Percentiles rank a stretch among this genome's conserved stretches.
phyloP scores from a whole-genome alignment of 768 basidiomycete genomes.

The Royoungia palumana region DNA sequence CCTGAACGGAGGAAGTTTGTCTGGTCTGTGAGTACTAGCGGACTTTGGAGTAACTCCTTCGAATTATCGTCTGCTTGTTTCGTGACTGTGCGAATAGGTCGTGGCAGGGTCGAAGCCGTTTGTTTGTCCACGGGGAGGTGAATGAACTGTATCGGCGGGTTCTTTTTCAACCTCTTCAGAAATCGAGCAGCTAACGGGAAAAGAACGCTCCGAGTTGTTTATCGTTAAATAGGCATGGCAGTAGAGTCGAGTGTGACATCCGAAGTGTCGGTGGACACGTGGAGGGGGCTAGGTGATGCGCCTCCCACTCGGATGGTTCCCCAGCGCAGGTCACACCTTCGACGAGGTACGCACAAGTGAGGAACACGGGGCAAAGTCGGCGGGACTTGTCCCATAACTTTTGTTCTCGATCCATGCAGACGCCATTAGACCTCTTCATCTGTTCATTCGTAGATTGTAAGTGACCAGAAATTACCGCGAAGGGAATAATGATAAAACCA shows the following conservation, averaged over 20 bases:
- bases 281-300: too few relatives aligned
- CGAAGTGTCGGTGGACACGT: background rate
- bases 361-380: background rate
- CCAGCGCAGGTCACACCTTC: too few relatives aligned
- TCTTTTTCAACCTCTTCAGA: background rate
- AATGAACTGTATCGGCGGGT: background rate
- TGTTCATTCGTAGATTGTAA: too few relatives aligned
- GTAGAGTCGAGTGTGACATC: background rate
- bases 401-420: too few relatives aligned
- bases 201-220: background rate
- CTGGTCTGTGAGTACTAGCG: slow-evolving; percentile 56
- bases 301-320: too few relatives aligned
- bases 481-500: too few relatives aligned
- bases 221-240: background rate
- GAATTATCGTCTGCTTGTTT: background rate
- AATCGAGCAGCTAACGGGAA: background rate
- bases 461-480: too few relatives aligned
- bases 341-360: background rate
- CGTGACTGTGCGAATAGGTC: slow-evolving; percentile 2
- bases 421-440: too few relatives aligned
- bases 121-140: background rate
- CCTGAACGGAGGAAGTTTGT: slow-evolving; percentile 65
- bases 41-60: background rate
- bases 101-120: slow-evolving; percentile 5
- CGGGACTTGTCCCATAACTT: too few relatives aligned